phyloP scores from a whole-genome alignment of 495 filamentous ascomycete genomes.

The Cercophora newfieldiana region DNA sequence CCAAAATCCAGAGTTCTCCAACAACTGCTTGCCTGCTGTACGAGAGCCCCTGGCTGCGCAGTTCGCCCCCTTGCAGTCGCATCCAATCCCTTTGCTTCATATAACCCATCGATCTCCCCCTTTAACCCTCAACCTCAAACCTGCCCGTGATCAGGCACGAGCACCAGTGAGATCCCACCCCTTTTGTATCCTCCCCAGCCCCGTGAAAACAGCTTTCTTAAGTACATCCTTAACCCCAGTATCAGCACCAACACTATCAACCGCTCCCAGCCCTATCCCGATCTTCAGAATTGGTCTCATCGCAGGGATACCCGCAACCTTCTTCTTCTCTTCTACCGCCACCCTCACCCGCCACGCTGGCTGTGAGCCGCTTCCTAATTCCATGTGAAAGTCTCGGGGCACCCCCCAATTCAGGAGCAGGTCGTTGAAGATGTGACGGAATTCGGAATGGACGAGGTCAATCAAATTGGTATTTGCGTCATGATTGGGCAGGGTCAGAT shows the following conservation, averaged over 20 bases:
- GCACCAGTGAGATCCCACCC: background rate
- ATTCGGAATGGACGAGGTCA: conserved; percentile 5
- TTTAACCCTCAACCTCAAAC: too few species aligned
- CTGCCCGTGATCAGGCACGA: too few species aligned
- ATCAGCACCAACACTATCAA: too few species aligned
- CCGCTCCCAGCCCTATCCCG: background rate
- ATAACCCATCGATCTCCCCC: too few species aligned
- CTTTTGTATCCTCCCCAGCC: background rate
- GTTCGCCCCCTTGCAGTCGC: too few species aligned
- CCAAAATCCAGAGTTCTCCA: too few species aligned
- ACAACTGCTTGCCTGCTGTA: too few species aligned
- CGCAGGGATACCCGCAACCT: background rate
- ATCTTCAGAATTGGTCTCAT: background rate
- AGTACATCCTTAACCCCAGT: background rate
- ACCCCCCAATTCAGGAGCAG: background rate
- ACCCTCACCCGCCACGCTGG: background rate
- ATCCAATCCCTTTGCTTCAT: too few species aligned
- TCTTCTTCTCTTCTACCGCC: background rate
- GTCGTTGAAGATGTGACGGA: background rate
- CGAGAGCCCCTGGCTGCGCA: too few species aligned
- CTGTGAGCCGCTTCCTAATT: background rate
- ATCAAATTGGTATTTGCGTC: background rate
- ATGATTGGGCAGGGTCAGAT: background rate
- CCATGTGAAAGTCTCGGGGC: background rate
- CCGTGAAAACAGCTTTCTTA: background rate